phyloP scores from a whole-genome alignment of 495 filamentous ascomycete species.

The Schizothecium vesticola region DNA sequence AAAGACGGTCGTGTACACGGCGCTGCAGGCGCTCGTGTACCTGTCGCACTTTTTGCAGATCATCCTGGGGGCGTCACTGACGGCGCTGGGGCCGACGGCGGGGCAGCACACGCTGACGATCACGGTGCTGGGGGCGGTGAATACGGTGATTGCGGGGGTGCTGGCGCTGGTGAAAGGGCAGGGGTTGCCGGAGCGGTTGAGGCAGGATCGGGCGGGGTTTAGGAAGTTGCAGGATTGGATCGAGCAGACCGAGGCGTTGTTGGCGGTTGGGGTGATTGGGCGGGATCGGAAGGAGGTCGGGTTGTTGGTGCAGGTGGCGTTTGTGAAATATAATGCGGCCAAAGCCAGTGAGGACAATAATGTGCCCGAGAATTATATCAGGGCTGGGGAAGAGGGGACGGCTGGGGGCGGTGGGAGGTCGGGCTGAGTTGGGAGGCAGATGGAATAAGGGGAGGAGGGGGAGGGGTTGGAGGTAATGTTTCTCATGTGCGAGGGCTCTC shows the following conservation, averaged over 20 bases:
- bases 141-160: constrained; percentile 46
- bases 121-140: constrained; percentile 43
- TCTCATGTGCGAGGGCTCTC: too few relatives aligned
- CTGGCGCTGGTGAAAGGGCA: constrained; percentile 44
- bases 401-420: background rate
- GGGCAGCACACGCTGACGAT: constrained; percentile 33
- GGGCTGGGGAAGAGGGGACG: background rate
- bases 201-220: constrained; percentile 39
- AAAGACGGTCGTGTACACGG: constrained; percentile 34
- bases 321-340: constrained; percentile 42
- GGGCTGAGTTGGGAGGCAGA: background rate
- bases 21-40: constrained; percentile 21
- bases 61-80: constrained; percentile 3
- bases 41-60: constrained; percentile 2
- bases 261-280: constrained; percentile 39
- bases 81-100: constrained; percentile 31
- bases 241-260: constrained; percentile 31
- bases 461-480: background rate
- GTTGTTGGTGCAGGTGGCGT: constrained; percentile 38
- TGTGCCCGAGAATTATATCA: constrained; percentile 37
- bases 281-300: constrained; percentile 41
- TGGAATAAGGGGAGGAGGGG: background rate
- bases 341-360: constrained; percentile 41
- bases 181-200: constrained; percentile 37
- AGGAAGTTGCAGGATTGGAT: constrained; percentile 38